Evolutionary conservation across 192 early-diverging fungal genomes (phyloP).

Genomic region (Umbelopsis sp.): DNA sequence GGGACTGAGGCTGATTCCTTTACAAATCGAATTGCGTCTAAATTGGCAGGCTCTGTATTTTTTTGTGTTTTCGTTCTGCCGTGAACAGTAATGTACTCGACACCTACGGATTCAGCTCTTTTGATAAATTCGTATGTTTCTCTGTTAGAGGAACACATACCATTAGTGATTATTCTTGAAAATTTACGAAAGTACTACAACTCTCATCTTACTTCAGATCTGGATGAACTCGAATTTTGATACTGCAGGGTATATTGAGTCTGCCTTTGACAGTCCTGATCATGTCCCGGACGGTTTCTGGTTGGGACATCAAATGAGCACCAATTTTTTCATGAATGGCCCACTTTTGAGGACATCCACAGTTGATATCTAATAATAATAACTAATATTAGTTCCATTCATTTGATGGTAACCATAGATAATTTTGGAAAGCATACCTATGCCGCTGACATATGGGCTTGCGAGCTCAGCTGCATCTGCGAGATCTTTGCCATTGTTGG

Average conservation of each 20-base stretch:
- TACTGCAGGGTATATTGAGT: slow-evolving; percentile 70
- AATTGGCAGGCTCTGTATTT: slow-evolving; percentile 78
- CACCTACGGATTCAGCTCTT: slow-evolving; percentile 81
- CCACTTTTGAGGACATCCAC: slow-evolving; percentile 97
- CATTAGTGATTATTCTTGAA: not conserved
- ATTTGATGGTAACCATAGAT: not conserved
- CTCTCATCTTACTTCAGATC: slow-evolving; percentile 50
- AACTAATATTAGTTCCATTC: not conserved
- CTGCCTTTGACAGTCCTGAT: slow-evolving; percentile 72
- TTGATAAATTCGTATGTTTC: slow-evolving; percentile 86
- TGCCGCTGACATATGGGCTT: slow-evolving; percentile 72
- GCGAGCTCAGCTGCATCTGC: slow-evolving; percentile 85
- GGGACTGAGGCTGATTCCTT: slow-evolving; percentile 81
- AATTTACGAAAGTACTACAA: not conserved
- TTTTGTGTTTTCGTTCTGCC: slow-evolving; percentile 84
- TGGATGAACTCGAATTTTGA: slow-evolving; percentile 88
- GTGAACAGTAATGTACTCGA: slow-evolving; percentile 90
- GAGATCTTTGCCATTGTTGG: slow-evolving; percentile 75
- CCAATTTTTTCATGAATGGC: slow-evolving; percentile 90
- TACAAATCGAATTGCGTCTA: slow-evolving; percentile 80
- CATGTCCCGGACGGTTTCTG: slow-evolving; percentile 93
- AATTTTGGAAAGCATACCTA: slow-evolving; percentile 37
- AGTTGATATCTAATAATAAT: slow-evolving; percentile 68
- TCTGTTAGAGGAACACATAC: slow-evolving; percentile 30
- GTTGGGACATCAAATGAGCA: slow-evolving; percentile 80